Evolutionary conservation across 2,329 filamentous ascomycete genomes (phyloP).

Genomic region (Talaromyces islandicus): DNA sequence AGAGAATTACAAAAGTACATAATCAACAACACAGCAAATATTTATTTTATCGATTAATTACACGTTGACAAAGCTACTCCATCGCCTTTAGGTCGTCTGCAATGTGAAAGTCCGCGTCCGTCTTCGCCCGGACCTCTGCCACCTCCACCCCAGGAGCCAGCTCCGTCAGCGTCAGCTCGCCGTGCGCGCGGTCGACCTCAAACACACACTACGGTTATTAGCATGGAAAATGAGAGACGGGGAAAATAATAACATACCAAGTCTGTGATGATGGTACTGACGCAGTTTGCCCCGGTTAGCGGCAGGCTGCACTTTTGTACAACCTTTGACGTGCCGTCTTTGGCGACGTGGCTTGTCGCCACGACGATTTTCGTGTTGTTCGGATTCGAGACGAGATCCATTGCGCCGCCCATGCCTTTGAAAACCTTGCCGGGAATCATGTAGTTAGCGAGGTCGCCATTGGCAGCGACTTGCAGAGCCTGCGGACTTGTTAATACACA

Average conservation of each 20-base stretch:
- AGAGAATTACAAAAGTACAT: no score
- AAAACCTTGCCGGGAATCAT: conserved; percentile 23
- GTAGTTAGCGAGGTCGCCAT: conserved; percentile 74
- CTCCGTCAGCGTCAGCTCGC: conserved; percentile 76
- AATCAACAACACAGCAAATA: not conserved
- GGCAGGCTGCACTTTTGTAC: conserved; percentile 91
- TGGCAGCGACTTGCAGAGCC: conserved; percentile 79
- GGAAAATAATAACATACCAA: conserved; percentile 37
- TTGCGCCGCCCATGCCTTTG: conserved; percentile 79
- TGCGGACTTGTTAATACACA: conserved; percentile 9
- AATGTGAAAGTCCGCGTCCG: conserved; percentile 76
- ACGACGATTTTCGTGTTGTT: conserved; percentile 76
- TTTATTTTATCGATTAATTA: no score
- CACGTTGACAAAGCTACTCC: conserved; percentile 1
- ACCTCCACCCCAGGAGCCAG: conserved; percentile 84
- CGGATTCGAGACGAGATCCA: conserved; percentile 68
- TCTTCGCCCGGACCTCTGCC: conserved; percentile 81
- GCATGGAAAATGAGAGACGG: not conserved
- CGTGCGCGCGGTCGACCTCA: conserved; percentile 68
- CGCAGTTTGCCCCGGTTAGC: conserved; percentile 77
- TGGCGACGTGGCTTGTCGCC: conserved; percentile 93
- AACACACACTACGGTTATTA: conserved; percentile 48
- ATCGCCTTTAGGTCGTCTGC: conserved; percentile 64
- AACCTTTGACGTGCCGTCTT: conserved; percentile 92
- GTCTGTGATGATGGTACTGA: conserved; percentile 87